These are phyloP conservation scores for Macrophomina phaseolina DNA, from an alignment of 2,329 filamentous ascomycete species.

Conservation along the genomic window DNA sequence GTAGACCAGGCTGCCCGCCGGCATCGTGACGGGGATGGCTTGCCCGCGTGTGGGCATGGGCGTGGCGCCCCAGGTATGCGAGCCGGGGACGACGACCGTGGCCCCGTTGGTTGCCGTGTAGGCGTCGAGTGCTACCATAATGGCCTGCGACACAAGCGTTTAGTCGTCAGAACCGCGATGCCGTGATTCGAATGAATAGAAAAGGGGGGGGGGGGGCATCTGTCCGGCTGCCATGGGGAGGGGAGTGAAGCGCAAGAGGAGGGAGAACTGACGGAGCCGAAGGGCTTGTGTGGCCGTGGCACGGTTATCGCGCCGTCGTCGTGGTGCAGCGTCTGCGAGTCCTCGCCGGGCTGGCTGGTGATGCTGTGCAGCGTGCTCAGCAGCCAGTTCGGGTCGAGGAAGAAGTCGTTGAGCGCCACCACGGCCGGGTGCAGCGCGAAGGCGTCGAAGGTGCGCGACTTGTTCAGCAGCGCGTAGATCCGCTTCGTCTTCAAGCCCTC, in stretches of 20 bases:
- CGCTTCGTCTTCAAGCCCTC: background rate
- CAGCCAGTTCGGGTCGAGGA: background rate
- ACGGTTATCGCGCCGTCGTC: background rate
- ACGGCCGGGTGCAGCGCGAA: background rate
- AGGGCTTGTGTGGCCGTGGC: background rate
- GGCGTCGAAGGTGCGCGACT: background rate
- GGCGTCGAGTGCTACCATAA: background rate
- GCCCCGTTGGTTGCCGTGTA: background rate
- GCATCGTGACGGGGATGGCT: background rate
- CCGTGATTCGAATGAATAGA: background rate
- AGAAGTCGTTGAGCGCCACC: background rate
- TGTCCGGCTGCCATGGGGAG: background rate
- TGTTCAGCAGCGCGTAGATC: background rate
- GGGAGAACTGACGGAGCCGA: background rate
- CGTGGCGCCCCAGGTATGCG: background rate
- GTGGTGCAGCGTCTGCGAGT: background rate
- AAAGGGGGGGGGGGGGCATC: background rate
- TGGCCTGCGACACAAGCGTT: background rate
- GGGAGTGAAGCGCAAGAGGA: background rate
- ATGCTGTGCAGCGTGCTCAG: background rate
- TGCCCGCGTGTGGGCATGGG: background rate
- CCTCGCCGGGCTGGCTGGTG: background rate
- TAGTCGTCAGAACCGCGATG: too few relatives aligned
- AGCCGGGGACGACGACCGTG: background rate
- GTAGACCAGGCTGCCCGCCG: background rate